Evolutionary conservation across 495 filamentous ascomycete genomes (phyloP), one percentile per base, ranked within the genome.

Genomic region (Neurospora sp.): DNA sequence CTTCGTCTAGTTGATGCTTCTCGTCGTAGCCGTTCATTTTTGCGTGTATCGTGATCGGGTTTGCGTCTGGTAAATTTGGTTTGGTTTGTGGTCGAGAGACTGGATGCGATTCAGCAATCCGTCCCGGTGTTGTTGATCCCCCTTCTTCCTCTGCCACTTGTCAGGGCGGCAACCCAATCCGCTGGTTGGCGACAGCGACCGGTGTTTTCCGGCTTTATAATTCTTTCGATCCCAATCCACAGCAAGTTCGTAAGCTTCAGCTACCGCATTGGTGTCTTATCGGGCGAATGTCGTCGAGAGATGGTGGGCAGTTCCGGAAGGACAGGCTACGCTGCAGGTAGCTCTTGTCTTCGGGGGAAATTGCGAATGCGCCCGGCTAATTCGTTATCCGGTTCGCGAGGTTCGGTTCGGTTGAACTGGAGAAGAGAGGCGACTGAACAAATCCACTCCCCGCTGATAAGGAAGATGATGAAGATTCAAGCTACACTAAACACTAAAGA

Each of bases 1-100:
- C 91, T 78, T 94, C 92, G 79, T 93, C 89, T 76, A 95, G 69
- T 39, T 71, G 66, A n/a, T 59, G 72, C 69, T 77, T 77, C 73
- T 90, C 85, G 75, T 90, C 84, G 54, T 92, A 88, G 75, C 84
- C 83, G 83, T 87, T 83, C 86, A 88, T 89, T 76, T 48, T 73
- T 82, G 74, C 1, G 15, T 17, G 13, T 66, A 4, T 34, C 54
- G 24, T 62, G 13, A 17, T 62, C 6, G 24, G 21, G 5, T 13
- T 34, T 19, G 13, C 6, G 54, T 1, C 10, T 11, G 24, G 28
- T 34, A 34, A 19, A 2, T 8, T 0, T 31, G 5, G 54, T 62
- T 45, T n/a, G 7, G 42, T n/a, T n/a, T 31, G 15, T 62, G 21
- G 45, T 54, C 45, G 21, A 54, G 45, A 54, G 21, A 1, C 4